Evolutionary conservation across 495 filamentous ascomycete species (phyloP), one percentile per base, ranked within the genome.

Genomic region (Penicillium malachiteum): DNA sequence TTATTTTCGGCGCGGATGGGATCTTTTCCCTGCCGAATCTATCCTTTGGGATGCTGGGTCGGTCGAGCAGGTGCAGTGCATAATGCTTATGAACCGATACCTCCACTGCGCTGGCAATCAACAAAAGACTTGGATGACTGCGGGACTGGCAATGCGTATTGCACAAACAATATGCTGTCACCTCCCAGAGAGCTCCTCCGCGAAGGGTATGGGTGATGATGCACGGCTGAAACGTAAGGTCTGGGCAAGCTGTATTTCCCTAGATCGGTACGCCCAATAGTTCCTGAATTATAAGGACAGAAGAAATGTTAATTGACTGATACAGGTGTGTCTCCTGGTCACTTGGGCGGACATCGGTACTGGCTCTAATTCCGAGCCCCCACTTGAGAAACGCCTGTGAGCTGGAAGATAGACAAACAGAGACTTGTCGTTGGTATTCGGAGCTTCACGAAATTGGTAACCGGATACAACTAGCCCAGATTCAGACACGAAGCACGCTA

Each of bases 51-150:
- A 60, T n/a, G 54, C 66, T 34, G 60, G 41, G 7, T 67, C 66
- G 4, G 41, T 69, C 11, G 59, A 68, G 43, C n/a, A 50, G 12
- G 55, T 69, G 11, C 60, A 71, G 44, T 67, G 58, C 41, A 46
- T 71, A 33, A 57, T 71, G 44, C 56, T 71, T 18, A 65, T 67
- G 57, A 67, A 59, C 35, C 58, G 63, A 50, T 71, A 71, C 47
- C 63, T 71, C 26, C 68, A 71, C 17, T 66, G 68, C 50, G 69
- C 68, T 18, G 62, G 42, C 32, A 59, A 65, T 50, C 59, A 56
- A 26, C 66, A 67, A 6, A 58, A 69, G 49, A 67, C 65, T n/a
- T 69, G 66, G 65, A 68, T 69, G 60, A 61, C 63, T 1, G 63
- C 59, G 3, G 63, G 63, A 5, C 52, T 58, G 44, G 65, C 65